Percentiles rank a stretch among this genome's conserved stretches.
These are phyloP conservation scores for Rhizopogon sp. DNA, from an alignment of 768 basidiomycete genomes.

Conservation along the genomic window DNA sequence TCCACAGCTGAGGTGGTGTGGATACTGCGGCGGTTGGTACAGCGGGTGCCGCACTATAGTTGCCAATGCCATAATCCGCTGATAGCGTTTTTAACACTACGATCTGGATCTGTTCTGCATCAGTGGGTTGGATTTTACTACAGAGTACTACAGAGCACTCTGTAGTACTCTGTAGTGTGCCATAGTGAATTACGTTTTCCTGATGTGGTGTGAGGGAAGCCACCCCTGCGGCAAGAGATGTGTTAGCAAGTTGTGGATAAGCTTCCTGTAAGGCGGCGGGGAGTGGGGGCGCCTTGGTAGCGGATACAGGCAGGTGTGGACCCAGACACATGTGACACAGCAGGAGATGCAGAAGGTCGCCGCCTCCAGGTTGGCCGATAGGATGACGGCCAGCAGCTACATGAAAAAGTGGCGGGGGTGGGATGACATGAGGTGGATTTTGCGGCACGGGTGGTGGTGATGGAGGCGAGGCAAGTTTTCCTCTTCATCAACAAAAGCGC, in stretches of 20 bases:
- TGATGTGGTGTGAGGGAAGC: slow-evolving; percentile 72
- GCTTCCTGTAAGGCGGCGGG: slow-evolving; percentile 21
- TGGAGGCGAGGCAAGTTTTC: slow-evolving; percentile 51
- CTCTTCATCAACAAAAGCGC: too few relatives aligned
- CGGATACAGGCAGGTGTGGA: neutral
- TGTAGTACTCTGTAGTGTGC: too few relatives aligned
- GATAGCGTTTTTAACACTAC: slow-evolving; percentile 57
- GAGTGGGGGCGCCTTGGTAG: slow-evolving; percentile 7
- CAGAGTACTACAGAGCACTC: too few relatives aligned
- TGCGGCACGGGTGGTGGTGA: slow-evolving; percentile 16
- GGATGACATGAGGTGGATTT: slow-evolving; percentile 8
- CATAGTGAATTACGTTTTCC: too few relatives aligned
- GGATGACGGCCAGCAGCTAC: slow-evolving; percentile 6
- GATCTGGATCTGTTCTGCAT: slow-evolving; percentile 71
- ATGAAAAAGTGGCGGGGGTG: slow-evolving; percentile 11
- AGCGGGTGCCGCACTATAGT: slow-evolving; percentile 24
- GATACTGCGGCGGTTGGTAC: slow-evolving; percentile 18
- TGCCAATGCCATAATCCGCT: slow-evolving; percentile 32
- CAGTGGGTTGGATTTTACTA: too few relatives aligned
- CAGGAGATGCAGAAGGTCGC: slow-evolving; percentile 7
- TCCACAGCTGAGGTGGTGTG: slow-evolving; percentile 18
- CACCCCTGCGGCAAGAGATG: slow-evolving; percentile 63
- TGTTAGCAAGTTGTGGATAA: slow-evolving; percentile 36
- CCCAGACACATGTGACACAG: slow-evolving; percentile 11
- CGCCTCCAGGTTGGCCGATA: slow-evolving; percentile 9